Evolutionary conservation across 805 yeast genomes (phyloP).

Genomic region (Spathaspora passalidarum): DNA sequence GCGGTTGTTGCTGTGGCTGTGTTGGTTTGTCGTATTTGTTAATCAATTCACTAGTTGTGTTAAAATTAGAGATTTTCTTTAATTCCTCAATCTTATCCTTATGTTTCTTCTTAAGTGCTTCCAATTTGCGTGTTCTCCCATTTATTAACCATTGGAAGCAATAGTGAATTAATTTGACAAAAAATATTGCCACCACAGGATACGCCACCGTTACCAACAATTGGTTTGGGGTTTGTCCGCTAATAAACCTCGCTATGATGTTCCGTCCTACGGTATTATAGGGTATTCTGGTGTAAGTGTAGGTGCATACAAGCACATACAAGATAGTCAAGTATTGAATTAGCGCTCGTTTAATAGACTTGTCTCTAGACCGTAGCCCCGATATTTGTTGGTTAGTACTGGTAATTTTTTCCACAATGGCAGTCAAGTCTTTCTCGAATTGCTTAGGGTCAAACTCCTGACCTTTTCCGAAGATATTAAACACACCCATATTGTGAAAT

Average conservation of each 20-base stretch:
- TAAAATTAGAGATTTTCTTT: conserved; percentile 70
- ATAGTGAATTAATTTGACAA: conserved; percentile 15
- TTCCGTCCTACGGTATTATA: conserved; percentile 11
- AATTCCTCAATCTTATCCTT: conserved; percentile 59
- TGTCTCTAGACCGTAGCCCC: conserved; percentile 15
- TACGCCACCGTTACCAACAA: conserved; percentile 16
- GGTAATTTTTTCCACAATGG: conserved; percentile 24
- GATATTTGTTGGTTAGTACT: conserved; percentile 23
- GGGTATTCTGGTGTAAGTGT: conserved; percentile 19
- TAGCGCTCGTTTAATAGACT: conserved; percentile 13
- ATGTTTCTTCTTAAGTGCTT: conserved; percentile 42
- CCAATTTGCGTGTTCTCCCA: conserved; percentile 17
- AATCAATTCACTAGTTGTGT: conserved; percentile 71
- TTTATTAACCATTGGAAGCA: conserved; percentile 19
- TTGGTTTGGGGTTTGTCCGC: conserved; percentile 20
- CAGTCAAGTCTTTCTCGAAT: conserved; percentile 34
- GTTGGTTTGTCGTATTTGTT: conserved; percentile 43
- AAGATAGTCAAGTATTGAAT: conserved; percentile 15
- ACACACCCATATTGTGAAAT: conserved; percentile 21
- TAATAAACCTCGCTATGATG: conserved; percentile 20
- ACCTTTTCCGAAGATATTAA: conserved; percentile 22
- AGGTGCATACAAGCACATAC: conserved; percentile 22
- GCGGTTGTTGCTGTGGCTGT: conserved; percentile 1
- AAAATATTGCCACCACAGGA: conserved; percentile 21
- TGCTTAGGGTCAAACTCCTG: conserved; percentile 25